Percentiles rank a stretch among this genome's conserved stretches.
phyloP scores from a whole-genome alignment of 495 filamentous ascomycete species.

The Neurospora sp. region DNA sequence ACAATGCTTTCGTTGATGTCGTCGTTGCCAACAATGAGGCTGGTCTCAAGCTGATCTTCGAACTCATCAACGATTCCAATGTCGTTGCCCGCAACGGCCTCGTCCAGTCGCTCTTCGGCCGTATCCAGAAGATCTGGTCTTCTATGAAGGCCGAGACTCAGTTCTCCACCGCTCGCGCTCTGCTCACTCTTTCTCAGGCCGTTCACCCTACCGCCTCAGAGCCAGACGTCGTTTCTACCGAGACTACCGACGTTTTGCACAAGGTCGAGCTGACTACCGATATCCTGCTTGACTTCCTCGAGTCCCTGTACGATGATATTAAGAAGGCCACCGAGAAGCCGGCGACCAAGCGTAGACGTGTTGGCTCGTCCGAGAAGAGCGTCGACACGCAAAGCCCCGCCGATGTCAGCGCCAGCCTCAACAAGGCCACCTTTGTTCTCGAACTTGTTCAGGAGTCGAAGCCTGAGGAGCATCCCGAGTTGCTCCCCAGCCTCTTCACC shows the following conservation, averaged over 20 bases:
- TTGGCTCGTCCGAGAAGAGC: conserved; percentile 51
- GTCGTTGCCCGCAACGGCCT: conserved; percentile 38
- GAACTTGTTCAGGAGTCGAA: conserved; percentile 74
- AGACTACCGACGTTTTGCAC: conserved; percentile 58
- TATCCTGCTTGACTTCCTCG: conserved; percentile 57
- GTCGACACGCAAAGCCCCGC: conserved; percentile 26
- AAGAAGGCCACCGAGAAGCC: conserved; percentile 51
- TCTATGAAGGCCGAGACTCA: conserved; percentile 56
- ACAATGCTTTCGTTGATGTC: conserved; percentile 49
- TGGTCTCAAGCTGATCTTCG: conserved; percentile 50
- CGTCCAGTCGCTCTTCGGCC: conserved; percentile 49
- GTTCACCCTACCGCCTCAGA: conserved; percentile 12
- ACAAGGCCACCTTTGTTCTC: conserved; percentile 73
- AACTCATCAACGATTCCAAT: conserved; percentile 40
- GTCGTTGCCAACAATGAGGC: conserved; percentile 58
- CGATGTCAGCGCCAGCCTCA: conserved; percentile 52
- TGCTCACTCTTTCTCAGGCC: conserved; percentile 40
- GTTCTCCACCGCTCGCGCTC: conserved; percentile 43
- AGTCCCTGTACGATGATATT: conserved; percentile 55
- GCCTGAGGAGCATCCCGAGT: conserved; percentile 56
- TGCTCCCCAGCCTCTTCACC: conserved; percentile 70
- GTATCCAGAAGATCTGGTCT: conserved; percentile 59
- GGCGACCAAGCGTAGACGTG: conserved; percentile 66
- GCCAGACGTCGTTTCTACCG: conserved; percentile 27
- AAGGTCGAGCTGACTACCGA: conserved; percentile 57